Evolutionary conservation across 2,329 filamentous ascomycete species (phyloP).

Genomic region (Rhinocladiella mackenziei): DNA sequence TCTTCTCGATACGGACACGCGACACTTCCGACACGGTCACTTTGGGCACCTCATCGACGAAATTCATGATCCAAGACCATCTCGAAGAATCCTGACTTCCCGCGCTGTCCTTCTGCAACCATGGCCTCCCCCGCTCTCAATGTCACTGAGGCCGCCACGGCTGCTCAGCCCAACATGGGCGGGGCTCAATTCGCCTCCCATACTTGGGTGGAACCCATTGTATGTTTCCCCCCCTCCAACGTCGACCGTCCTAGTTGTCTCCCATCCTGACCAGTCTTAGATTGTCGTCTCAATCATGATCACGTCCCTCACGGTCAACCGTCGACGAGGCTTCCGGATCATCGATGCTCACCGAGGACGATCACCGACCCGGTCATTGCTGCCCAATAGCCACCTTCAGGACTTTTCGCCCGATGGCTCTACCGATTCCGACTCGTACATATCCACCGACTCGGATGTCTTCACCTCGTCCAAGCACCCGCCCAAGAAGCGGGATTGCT

Average conservation of each 20-base stretch:
- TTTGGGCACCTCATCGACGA: neutral
- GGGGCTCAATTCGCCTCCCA: constrained; percentile 38
- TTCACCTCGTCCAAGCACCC: constrained; percentile 37
- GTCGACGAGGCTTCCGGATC: constrained; percentile 44
- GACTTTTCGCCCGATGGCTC: constrained; percentile 24
- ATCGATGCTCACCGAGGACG: constrained; percentile 32
- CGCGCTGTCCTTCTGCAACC: neutral
- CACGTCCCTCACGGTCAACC: constrained; percentile 47
- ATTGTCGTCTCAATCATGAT: constrained; percentile 51
- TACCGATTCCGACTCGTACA: constrained; percentile 32
- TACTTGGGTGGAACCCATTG: constrained; percentile 37
- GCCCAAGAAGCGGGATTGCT: constrained; percentile 50
- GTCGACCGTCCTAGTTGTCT: neutral
- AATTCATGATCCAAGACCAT: no score
- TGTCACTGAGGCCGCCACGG: constrained; percentile 18
- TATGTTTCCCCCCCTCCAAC: constrained; percentile 23
- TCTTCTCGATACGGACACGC: constrained; percentile 7
- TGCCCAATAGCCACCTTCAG: constrained; percentile 16
- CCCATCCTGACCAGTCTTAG: constrained; percentile 30
- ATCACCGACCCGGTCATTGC: constrained; percentile 23
- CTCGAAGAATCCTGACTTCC: no score
- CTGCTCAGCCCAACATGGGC: constrained; percentile 32
- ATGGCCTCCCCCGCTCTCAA: constrained; percentile 18
- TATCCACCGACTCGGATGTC: constrained; percentile 39
- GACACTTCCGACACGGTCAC: constrained; percentile 2